Evolutionary conservation across 257 asterid genomes (phyloP), one percentile per base, ranked within the genome.

Genomic region (Nicotiana noctiflora): DNA sequence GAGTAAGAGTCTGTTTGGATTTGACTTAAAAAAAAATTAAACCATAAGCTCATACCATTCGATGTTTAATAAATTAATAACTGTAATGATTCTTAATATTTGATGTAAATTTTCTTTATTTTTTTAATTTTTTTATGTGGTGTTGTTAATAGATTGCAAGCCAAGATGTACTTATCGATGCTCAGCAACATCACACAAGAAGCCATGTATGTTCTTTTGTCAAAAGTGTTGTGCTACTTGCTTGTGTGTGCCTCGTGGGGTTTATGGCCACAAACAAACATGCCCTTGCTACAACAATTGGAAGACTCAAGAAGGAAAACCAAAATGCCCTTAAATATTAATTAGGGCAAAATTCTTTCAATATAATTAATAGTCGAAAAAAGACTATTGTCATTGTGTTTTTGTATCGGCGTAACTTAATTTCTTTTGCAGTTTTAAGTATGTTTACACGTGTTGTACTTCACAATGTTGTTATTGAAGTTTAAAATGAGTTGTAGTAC

Each of bases 101-200:
- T 67, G 55, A 34, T 18, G 18, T 0, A 4, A 15, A 34, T 9
- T 66, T 0, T 17, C 19, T 0, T 5, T 1, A 18, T 1, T 2
- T 32, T 52, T 21, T n/a, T 1, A 0, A 2, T 34, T 52, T 27
- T 66, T 68, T 18, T 34, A 7, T 32, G 52, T 62, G 10, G 14
- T 40, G 46, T 68, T 2, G 10, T 52, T 23, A 51, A 57, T 55
- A 86, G 89, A 86, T 82, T 86, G 89, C 82, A 55, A 59, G 68
- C 89, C 89, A 31, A 84, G 70, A 84, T 86, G 89, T 72, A 65
- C 75, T 0, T 86, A 86, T 25, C 84, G 89, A 51, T 86, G 89
- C 80, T 86, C 89, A 18, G 89, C 89, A 62, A 86, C 89, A 12
- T 86, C 89, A n/a, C 89, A 86, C 81, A 75, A 32, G 87, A 86